A percentile compares a stretch with the other conserved stretches of the same genome.
Evolutionary conservation across 805 yeast genomes (phyloP).

Genomic region (Pichia occidentalis): DNA sequence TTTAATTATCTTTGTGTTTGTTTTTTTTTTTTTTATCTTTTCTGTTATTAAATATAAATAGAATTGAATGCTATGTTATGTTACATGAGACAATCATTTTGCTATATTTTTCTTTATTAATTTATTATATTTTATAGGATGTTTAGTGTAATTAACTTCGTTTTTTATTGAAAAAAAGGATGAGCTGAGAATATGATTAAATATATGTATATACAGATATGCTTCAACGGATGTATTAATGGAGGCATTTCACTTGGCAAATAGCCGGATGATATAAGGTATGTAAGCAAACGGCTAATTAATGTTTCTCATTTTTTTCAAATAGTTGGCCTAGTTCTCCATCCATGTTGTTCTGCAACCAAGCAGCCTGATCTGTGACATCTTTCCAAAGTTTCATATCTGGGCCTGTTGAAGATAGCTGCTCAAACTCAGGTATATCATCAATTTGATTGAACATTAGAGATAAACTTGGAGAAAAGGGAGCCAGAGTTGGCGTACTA

Average conservation of each 20-base stretch:
- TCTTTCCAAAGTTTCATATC: slow-evolving; percentile 68
- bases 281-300: background rate
- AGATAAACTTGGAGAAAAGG: slow-evolving; percentile 26
- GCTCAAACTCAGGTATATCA: slow-evolving; percentile 32
- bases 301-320: slow-evolving; percentile 4
- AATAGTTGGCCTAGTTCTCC: slow-evolving; percentile 31
- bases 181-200: no score
- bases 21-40: slow-evolving; percentile 6
- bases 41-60: background rate
- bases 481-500: slow-evolving; percentile 9
- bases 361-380: slow-evolving; percentile 67
- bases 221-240: no score
- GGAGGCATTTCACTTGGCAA: no score
- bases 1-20: slow-evolving; percentile 9
- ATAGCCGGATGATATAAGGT: background rate
- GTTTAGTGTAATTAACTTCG: slow-evolving; percentile 10
- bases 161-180: slow-evolving; percentile 5
- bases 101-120: slow-evolving; percentile 3
- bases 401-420: slow-evolving; percentile 29
- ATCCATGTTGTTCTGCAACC: slow-evolving; percentile 48
- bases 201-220: no score
- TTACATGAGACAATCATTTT: slow-evolving; percentile 2
- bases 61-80: background rate
- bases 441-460: slow-evolving; percentile 30
- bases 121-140: slow-evolving; percentile 9